Percentiles rank a stretch among this genome's conserved stretches.
Conservation (phyloP, 768 basidiomycete genomes). For the Trametes cubensis region DNA sequence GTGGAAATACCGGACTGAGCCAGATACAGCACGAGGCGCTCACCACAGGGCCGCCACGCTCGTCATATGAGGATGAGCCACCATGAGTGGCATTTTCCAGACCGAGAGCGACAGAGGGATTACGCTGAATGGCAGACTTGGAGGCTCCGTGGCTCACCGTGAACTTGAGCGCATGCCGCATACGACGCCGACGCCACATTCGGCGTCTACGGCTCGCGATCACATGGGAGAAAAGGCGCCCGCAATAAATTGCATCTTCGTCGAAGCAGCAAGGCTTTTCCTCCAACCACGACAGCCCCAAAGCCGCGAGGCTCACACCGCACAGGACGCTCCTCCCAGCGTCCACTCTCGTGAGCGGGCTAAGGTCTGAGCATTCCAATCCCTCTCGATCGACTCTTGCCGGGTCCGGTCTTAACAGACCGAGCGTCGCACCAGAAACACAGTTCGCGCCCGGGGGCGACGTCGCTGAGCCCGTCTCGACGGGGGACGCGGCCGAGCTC, state of each 20-base stretch:
- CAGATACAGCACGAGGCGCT: too few relatives aligned
- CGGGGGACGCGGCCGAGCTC: neutral
- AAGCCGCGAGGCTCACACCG: constrained; percentile 73
- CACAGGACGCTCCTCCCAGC: constrained; percentile 41
- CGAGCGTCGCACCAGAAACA: constrained; percentile 72
- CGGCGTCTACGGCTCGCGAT: constrained; percentile 3
- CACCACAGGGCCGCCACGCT: too few relatives aligned
- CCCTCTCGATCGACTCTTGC: constrained; percentile 66
- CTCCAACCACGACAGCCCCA: constrained; percentile 43
- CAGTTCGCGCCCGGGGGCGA: constrained; percentile 33
- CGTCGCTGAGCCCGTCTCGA: neutral
- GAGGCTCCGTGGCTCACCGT: too few relatives aligned
- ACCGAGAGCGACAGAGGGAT: too few relatives aligned
- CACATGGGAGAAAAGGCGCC: constrained; percentile 1
- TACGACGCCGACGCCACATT: neutral
- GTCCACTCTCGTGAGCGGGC: constrained; percentile 66
- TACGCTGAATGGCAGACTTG: too few relatives aligned
- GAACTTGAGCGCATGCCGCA: too few relatives aligned
- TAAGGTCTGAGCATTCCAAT: constrained; percentile 79
- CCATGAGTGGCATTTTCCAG: too few relatives aligned
- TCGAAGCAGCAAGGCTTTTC: neutral
- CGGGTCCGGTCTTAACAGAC: constrained; percentile 58
- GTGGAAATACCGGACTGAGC: too few relatives aligned
- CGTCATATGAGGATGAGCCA: neutral
- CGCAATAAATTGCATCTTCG: constrained; percentile 12